Evolutionary conservation across 1,284 basidiomycete genomes (phyloP).

Genomic region (Cystobasidiaceae sp.): DNA sequence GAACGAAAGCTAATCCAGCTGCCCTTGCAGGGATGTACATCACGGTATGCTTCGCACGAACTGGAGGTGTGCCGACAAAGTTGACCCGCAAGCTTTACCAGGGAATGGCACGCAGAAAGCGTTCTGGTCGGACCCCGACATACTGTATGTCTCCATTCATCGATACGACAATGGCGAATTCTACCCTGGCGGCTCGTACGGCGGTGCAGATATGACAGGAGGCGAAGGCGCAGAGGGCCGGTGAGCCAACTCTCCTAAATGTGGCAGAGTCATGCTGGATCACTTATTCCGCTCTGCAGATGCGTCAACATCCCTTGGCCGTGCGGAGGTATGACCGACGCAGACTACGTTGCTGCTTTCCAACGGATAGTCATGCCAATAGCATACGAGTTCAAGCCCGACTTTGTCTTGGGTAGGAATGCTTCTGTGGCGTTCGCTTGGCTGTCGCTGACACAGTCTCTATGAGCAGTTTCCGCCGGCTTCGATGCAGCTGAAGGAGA

Average conservation of each 20-base stretch:
- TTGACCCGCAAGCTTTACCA: constrained; percentile 42
- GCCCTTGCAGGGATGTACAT: constrained; percentile 77
- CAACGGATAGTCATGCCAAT: constrained; percentile 95
- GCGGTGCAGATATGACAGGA: constrained; percentile 77
- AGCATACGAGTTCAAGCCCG: constrained; percentile 89
- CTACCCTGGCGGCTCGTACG: constrained; percentile 89
- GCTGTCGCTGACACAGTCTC: neutral
- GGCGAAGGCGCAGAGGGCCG: constrained; percentile 61
- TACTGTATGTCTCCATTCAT: constrained; percentile 95
- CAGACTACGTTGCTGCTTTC: constrained; percentile 95
- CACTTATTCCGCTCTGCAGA: too few relatives aligned
- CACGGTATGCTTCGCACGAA: constrained; percentile 82
- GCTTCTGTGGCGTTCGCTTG: neutral
- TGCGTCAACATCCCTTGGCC: constrained; percentile 98
- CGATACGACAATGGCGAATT: constrained; percentile 85
- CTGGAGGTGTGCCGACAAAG: neutral
- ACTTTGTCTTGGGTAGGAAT: constrained; percentile 79
- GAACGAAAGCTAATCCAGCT: constrained; percentile 13
- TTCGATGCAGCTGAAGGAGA: constrained; percentile 96
- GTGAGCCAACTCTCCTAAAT: constrained; percentile 63
- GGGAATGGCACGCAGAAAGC: constrained; percentile 95
- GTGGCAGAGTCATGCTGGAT: neutral
- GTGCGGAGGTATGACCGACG: constrained; percentile 77
- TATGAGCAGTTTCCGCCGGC: constrained; percentile 82
- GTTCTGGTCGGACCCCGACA: constrained; percentile 82